A percentile compares a stretch with the other conserved stretches of the same genome.
phyloP scores from a whole-genome alignment of 1,284 basidiomycete genomes.

The Schizophyllum amplum region DNA sequence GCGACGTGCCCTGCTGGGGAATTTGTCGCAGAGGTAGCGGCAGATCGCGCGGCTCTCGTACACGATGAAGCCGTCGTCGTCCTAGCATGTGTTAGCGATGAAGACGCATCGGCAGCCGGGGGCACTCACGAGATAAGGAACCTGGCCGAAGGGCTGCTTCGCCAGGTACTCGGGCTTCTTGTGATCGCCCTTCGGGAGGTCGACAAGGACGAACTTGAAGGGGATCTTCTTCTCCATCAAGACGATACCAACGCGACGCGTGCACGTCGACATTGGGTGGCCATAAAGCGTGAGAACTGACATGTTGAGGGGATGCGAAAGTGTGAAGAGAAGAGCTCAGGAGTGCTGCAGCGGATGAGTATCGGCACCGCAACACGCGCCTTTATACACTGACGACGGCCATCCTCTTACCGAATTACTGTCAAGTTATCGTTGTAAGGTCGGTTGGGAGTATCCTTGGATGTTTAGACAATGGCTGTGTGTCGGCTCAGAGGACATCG shows the following conservation, averaged over 20 bases:
- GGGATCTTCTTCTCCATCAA: constrained; percentile 43
- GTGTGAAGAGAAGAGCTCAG: too few relatives aligned
- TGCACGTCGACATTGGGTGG: constrained; percentile 32
- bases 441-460: too few relatives aligned
- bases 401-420: too few relatives aligned
- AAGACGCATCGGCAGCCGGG: not conserved
- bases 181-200: constrained; percentile 34
- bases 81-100: not conserved
- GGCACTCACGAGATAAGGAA: constrained; percentile 45
- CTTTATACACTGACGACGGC: too few relatives aligned
- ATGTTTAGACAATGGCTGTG: too few relatives aligned
- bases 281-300: constrained; percentile 8
- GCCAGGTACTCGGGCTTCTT: constrained; percentile 31
- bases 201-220: constrained; percentile 36
- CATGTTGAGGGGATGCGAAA: too few relatives aligned
- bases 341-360: too few relatives aligned
- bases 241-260: constrained; percentile 32
- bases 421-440: too few relatives aligned
- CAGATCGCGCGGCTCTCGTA: constrained; percentile 13
- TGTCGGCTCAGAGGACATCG: too few relatives aligned
- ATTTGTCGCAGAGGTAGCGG: constrained; percentile 12
- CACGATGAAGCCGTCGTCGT: constrained; percentile 9
- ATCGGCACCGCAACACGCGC: too few relatives aligned
- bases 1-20: constrained; percentile 13
- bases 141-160: constrained; percentile 54